Evolutionary conservation across 352 stramenopile species (phyloP), one percentile per base, ranked within the genome.

Genomic region (Phytophthora pinifolia): DNA sequence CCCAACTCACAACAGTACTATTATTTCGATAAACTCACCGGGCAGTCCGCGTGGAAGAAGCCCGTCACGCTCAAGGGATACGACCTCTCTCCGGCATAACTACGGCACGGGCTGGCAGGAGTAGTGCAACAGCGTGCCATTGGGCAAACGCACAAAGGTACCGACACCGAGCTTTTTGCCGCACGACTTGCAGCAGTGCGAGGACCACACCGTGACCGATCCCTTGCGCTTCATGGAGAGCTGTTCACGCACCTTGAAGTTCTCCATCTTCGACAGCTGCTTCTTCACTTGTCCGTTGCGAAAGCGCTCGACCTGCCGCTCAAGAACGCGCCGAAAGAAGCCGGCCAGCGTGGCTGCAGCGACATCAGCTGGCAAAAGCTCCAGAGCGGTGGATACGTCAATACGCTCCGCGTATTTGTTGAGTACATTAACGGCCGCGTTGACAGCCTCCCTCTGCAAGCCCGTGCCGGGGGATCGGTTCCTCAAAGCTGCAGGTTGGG

Each of bases 221-320:
- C 69, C 75, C 44, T 91, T 87, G 12, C 82, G 70, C 47, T 89
- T 86, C 0, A 56, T 67, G 1, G 79, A 75, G 15, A 94, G 72
- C 42, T 79, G 59, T 25, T 88, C 65, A 12, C 82, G 82, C 18
- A 92, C 70, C 34, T 80, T 86, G 34, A 94, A 89, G 55, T 94
- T 94, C 47, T 88, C 84, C 70, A 94, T 94, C 65, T 94, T 94
- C n/a, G 79, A 75, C 17, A 94, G 67, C 20, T 94, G 84, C 46
- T 81, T 90, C 67, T 88, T 88, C 43, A 94, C 81, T 73, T 94
- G 84, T 10, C 80, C 80, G 17, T 90, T 91, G 54, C 82, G 84
- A 38, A 71, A 77, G 13, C 78, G 77, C 54, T 92, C 66, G 9
- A 94, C 80, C 20, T 92, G 79, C 3, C 70, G 70, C 57, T 94